These are phyloP conservation scores for Zygosaccharomyces pseudobailii DNA, from an alignment of 1,139 yeast species.

Conservation along the genomic window DNA sequence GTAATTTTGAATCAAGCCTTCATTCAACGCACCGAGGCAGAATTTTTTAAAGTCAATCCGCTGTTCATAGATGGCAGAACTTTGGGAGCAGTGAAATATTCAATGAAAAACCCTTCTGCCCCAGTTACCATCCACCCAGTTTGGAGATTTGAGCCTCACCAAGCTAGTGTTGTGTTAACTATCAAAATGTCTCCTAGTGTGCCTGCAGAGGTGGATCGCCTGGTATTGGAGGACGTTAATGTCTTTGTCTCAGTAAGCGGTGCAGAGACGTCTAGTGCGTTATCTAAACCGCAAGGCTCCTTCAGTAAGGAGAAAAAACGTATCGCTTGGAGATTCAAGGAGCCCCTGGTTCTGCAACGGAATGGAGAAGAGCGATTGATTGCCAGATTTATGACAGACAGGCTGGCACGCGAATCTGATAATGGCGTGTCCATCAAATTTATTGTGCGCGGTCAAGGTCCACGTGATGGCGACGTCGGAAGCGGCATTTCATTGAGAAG, in stretches of 20 bases:
- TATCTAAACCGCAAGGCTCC: slow-evolving; percentile 86
- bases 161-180: slow-evolving; percentile 77
- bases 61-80: slow-evolving; percentile 48
- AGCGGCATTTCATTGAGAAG: slow-evolving; percentile 32
- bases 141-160: slow-evolving; percentile 84
- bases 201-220: slow-evolving; percentile 43
- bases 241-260: slow-evolving; percentile 61
- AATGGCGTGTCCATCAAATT: slow-evolving; percentile 70
- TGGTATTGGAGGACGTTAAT: slow-evolving; percentile 55
- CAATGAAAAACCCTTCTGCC: slow-evolving; percentile 45
- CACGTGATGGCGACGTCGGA: slow-evolving; percentile 23
- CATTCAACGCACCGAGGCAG: slow-evolving; percentile 34
- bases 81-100: slow-evolving; percentile 70
- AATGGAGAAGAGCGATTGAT: slow-evolving; percentile 55
- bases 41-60: slow-evolving; percentile 35
- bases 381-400: slow-evolving; percentile 66
- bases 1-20: slow-evolving; percentile 38
- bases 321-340: slow-evolving; percentile 72
- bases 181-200: slow-evolving; percentile 40
- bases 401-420: slow-evolving; percentile 57
- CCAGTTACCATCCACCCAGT: slow-evolving; percentile 77
- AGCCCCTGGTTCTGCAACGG: slow-evolving; percentile 39
- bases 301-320: slow-evolving; percentile 80
- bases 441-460: slow-evolving; percentile 35
- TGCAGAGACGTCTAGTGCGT: slow-evolving; percentile 57